A percentile compares a stretch with the other conserved stretches of the same genome.
phyloP scores from a whole-genome alignment of 768 basidiomycete genomes.

The Boletus pseudo-olivaceus region DNA sequence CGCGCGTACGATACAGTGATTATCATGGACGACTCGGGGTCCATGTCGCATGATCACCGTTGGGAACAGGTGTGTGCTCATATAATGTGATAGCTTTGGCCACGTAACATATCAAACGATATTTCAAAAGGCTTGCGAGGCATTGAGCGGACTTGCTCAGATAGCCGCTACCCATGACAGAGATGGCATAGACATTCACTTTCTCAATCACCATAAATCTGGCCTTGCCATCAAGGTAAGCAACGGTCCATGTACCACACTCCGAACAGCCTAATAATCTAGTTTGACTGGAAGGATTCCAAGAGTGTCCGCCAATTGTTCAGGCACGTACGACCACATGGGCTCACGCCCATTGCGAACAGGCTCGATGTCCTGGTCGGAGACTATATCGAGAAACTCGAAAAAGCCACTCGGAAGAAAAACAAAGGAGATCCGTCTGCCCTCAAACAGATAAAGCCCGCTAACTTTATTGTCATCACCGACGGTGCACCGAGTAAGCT shows the following conservation, averaged over 20 bases:
- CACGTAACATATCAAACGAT: not conserved
- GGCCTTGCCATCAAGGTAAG: conserved; percentile 40
- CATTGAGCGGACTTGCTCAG: conserved; percentile 44
- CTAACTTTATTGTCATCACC: conserved; percentile 60
- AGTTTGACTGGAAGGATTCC: conserved; percentile 31
- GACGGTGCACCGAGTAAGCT: conserved; percentile 59
- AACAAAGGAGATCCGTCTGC: conserved; percentile 20
- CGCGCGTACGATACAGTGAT: conserved; percentile 53
- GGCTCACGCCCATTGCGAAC: conserved; percentile 44
- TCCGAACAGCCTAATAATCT: not conserved
- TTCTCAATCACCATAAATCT: conserved; percentile 44
- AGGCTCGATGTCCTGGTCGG: conserved; percentile 39
- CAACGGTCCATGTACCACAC: not conserved
- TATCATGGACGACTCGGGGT: conserved; percentile 58
- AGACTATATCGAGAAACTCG: conserved; percentile 35
- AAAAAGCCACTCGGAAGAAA: conserved; percentile 28
- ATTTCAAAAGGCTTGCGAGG: conserved; percentile 8
- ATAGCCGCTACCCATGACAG: conserved; percentile 48
- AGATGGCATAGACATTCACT: conserved; percentile 61
- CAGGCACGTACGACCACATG: conserved; percentile 38
- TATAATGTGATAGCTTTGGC: not conserved
- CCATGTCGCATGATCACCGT: conserved; percentile 42
- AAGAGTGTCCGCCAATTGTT: conserved; percentile 41
- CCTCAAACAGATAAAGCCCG: conserved; percentile 43
- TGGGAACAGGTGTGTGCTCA: conserved; percentile 51